Evolutionary conservation across 2,329 filamentous ascomycete genomes (phyloP).

Genomic region (Fusarium acutatum): DNA sequence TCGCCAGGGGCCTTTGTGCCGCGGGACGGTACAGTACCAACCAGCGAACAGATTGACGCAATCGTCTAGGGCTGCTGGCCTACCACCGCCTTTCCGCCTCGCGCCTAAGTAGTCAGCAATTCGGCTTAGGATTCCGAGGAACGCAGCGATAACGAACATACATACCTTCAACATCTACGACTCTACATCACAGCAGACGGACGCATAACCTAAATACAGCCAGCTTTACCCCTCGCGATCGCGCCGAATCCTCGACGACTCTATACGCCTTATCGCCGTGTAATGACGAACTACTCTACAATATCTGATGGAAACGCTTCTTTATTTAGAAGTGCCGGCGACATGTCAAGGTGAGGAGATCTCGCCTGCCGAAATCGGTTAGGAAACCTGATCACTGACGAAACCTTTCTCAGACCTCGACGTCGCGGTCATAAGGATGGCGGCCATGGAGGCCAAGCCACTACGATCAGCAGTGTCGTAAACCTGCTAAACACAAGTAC

Average conservation of each 20-base stretch:
- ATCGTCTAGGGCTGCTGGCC: slow-evolving; percentile 26
- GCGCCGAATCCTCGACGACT: slow-evolving; percentile 4
- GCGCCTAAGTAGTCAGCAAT: slow-evolving; percentile 31
- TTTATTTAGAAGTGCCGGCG: slow-evolving; percentile 51
- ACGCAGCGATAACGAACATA: slow-evolving; percentile 29
- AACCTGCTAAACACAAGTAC: slow-evolving; percentile 96
- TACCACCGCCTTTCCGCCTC: slow-evolving; percentile 21
- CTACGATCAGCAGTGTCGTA: slow-evolving; percentile 89
- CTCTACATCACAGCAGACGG: background rate
- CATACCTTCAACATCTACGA: slow-evolving; percentile 8
- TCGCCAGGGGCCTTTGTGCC: slow-evolving; percentile 34
- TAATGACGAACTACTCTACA: slow-evolving; percentile 65
- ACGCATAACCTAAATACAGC: background rate
- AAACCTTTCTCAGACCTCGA: slow-evolving; percentile 55
- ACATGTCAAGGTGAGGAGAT: slow-evolving; percentile 59
- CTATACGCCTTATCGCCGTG: slow-evolving; percentile 23
- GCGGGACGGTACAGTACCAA: slow-evolving; percentile 29
- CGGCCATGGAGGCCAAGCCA: slow-evolving; percentile 76
- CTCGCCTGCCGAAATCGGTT: slow-evolving; percentile 11
- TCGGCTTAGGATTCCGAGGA: slow-evolving; percentile 26
- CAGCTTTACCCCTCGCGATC: slow-evolving; percentile 1
- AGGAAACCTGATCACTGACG: slow-evolving; percentile 19
- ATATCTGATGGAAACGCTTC: slow-evolving; percentile 59
- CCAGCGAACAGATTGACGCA: slow-evolving; percentile 35
- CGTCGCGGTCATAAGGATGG: slow-evolving; percentile 75